These are phyloP conservation scores for Urochloa ruziziensis DNA, from an alignment of 176 grass and related monocot species.

Conservation along the genomic window DNA sequence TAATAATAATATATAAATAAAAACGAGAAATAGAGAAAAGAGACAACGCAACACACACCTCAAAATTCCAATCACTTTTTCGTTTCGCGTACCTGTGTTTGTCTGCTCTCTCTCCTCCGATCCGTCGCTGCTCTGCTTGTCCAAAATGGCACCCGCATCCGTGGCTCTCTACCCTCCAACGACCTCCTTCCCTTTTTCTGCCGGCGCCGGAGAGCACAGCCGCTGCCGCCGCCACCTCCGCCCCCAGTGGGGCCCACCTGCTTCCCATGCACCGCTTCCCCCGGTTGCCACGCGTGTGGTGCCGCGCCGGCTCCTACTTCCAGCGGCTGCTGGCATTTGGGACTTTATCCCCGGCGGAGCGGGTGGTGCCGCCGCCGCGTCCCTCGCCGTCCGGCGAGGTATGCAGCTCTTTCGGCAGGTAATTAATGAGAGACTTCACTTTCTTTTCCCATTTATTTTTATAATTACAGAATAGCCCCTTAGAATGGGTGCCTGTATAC, in stretches of 20 bases:
- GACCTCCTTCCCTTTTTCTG: conserved; percentile 15
- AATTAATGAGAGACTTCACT: not conserved
- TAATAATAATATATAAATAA: too few species aligned
- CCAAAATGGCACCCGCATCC: conserved; percentile 28
- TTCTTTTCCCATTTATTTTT: not conserved
- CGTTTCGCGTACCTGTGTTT: too few species aligned
- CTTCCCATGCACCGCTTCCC: not conserved
- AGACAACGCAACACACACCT: too few species aligned
- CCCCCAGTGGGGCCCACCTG: not conserved
- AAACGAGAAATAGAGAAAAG: too few species aligned
- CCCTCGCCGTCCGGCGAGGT: conserved; percentile 64
- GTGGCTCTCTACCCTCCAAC: not conserved
- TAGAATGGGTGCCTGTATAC: too few species aligned
- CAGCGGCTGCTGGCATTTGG: conserved; percentile 53
- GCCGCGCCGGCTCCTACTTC: conserved; percentile 57
- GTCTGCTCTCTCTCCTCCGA: too few species aligned
- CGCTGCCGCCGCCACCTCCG: too few species aligned
- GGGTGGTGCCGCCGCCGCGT: conserved; percentile 36
- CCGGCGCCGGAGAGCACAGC: not conserved
- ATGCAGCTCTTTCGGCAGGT: conserved; percentile 87
- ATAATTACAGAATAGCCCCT: not conserved
- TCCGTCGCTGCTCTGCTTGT: too few species aligned
- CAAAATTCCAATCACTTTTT: too few species aligned
- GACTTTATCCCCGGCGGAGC: conserved; percentile 62
- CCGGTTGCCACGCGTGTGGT: not conserved